These are phyloP conservation scores for Nemania sp. DNA, from an alignment of 2,329 filamentous ascomycete genomes.

Conservation along the genomic window DNA sequence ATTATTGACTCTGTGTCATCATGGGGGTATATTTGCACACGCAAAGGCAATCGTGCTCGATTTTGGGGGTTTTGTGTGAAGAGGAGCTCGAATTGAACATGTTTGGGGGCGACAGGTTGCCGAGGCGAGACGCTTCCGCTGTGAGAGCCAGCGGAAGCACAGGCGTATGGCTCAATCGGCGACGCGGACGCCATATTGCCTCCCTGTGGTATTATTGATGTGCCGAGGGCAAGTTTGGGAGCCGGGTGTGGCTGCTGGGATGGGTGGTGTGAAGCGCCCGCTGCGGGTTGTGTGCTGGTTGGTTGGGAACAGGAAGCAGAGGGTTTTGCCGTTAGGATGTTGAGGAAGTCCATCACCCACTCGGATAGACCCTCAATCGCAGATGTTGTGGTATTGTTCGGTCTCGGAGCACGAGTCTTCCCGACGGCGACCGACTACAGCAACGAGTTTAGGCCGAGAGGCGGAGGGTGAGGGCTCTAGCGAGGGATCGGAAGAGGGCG, in stretches of 20 bases:
- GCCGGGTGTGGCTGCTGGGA: conserved; percentile 25
- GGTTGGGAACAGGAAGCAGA: conserved; percentile 28
- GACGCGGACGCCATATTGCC: conserved; percentile 54
- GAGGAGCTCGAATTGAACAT: conserved; percentile 78
- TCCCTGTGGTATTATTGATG: conserved; percentile 33
- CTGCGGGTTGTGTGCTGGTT: conserved; percentile 29
- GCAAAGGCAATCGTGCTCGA: conserved; percentile 78
- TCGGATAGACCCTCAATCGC: conserved; percentile 21
- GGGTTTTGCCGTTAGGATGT: conserved; percentile 37
- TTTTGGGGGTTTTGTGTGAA: conserved; percentile 69
- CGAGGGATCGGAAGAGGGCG: conserved; percentile 24
- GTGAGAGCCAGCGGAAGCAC: conserved; percentile 45
- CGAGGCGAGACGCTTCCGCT: conserved; percentile 54
- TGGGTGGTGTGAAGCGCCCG: conserved; percentile 38
- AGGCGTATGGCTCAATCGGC: conserved; percentile 45
- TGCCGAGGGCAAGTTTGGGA: conserved; percentile 34
- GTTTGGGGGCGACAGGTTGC: conserved; percentile 63
- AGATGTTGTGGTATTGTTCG: conserved; percentile 21
- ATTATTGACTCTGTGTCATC: conserved; percentile 98
- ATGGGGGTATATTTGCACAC: conserved; percentile 90
- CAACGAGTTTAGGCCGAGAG: conserved; percentile 7
- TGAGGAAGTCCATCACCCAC: conserved; percentile 41
- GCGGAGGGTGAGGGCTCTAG: background rate
- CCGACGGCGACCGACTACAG: conserved; percentile 14
- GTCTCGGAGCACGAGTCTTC: conserved; percentile 15